Conservation (phyloP, 495 filamentous ascomycete species). For the Trypethelium eluteriae region DNA sequence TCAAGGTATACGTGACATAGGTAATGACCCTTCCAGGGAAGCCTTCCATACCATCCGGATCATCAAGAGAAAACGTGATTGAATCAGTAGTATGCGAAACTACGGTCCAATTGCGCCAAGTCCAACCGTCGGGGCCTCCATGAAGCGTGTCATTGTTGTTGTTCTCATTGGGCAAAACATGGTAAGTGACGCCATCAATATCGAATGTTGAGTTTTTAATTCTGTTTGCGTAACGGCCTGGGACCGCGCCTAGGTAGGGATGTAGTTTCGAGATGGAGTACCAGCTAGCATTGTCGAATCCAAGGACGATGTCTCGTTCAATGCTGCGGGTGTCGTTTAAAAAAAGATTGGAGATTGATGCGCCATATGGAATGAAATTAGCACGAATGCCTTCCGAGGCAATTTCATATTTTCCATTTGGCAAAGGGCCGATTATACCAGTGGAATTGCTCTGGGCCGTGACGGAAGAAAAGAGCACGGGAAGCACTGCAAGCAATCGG, state of each 20-base stretch:
- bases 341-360: constrained; percentile 64
- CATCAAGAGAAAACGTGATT: constrained; percentile 73
- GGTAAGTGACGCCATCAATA: constrained; percentile 57
- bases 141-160: constrained; percentile 64
- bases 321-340: constrained; percentile 62
- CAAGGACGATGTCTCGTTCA: constrained; percentile 58
- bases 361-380: constrained; percentile 71
- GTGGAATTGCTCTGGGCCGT: constrained; percentile 1
- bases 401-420: constrained; percentile 59
- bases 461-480: background rate
- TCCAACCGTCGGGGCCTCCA: constrained; percentile 75
- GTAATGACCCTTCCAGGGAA: constrained; percentile 76
- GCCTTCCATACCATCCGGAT: constrained; percentile 59
- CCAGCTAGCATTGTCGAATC: constrained; percentile 68
- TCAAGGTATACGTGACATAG: constrained; percentile 62
- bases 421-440: background rate
- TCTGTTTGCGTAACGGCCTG: constrained; percentile 46
- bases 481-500: background rate
- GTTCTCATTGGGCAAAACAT: constrained; percentile 61
- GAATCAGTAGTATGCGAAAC: constrained; percentile 55
- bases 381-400: constrained; percentile 62
- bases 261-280: constrained; percentile 55
- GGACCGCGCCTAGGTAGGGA: constrained; percentile 21
- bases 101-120: constrained; percentile 68
- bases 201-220: constrained; percentile 79